phyloP scores from a whole-genome alignment of 2,329 filamentous ascomycete species.

The Chrysoporthe puriensis region DNA sequence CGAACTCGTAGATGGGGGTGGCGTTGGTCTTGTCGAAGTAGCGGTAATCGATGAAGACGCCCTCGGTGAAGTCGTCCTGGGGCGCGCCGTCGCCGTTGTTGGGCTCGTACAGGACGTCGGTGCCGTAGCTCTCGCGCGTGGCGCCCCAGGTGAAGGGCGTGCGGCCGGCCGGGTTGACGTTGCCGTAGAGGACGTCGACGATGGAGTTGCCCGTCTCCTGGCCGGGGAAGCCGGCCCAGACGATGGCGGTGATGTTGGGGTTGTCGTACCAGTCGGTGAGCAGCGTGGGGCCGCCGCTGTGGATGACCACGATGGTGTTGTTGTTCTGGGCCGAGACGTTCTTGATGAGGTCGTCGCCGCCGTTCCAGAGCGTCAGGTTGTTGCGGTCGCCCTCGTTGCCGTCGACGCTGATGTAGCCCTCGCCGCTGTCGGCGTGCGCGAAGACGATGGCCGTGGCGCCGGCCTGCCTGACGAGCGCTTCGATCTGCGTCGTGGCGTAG shows the following conservation, averaged over 20 bases:
- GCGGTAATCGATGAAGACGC: slow-evolving; percentile 81
- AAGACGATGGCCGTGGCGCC: slow-evolving; percentile 80
- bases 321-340: slow-evolving; percentile 77
- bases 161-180: slow-evolving; percentile 75
- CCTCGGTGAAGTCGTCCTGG: slow-evolving; percentile 76
- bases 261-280: slow-evolving; percentile 75
- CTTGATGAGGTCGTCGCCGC: slow-evolving; percentile 79
- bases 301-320: slow-evolving; percentile 92
- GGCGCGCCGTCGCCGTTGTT: slow-evolving; percentile 70
- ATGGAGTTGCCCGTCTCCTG: slow-evolving; percentile 83
- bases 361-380: slow-evolving; percentile 88
- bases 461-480: slow-evolving; percentile 63
- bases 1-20: slow-evolving; percentile 79
- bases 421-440: slow-evolving; percentile 83
- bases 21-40: slow-evolving; percentile 70
- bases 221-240: slow-evolving; percentile 82
- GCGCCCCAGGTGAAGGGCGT: slow-evolving; percentile 80
- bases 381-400: slow-evolving; percentile 87
- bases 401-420: slow-evolving; percentile 83
- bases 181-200: slow-evolving; percentile 81
- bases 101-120: slow-evolving; percentile 66
- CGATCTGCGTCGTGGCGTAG: slow-evolving; percentile 63
- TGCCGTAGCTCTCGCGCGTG: slow-evolving; percentile 68
- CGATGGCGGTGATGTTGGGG: slow-evolving; percentile 79
- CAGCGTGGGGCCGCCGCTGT: slow-evolving; percentile 80